A percentile compares a stretch with the other conserved stretches of the same genome.
Conservation (phyloP, 495 filamentous ascomycete species). For the Trichoderma asperelloides region DNA sequence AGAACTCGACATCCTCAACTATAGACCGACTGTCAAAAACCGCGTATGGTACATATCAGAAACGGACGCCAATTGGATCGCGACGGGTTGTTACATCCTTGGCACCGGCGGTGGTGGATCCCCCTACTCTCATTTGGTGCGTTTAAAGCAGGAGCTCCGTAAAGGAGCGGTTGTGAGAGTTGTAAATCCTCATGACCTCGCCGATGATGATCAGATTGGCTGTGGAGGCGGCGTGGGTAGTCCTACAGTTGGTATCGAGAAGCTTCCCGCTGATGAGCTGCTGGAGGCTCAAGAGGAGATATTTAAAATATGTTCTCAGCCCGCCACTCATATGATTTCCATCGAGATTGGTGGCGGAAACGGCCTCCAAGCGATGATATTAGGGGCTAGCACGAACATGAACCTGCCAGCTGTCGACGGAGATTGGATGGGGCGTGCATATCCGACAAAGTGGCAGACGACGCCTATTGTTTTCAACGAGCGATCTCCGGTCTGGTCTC, state of each 20-base stretch:
- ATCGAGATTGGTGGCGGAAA: constrained; percentile 50
- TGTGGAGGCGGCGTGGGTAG: constrained; percentile 39
- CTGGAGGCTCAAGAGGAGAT: constrained; percentile 38
- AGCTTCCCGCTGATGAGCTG: constrained; percentile 44
- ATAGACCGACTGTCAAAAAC: constrained; percentile 40
- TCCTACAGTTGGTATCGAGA: constrained; percentile 44
- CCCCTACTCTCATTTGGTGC: constrained; percentile 36
- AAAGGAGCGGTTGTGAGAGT: constrained; percentile 38
- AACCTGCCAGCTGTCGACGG: constrained; percentile 43
- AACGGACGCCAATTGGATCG: constrained; percentile 49
- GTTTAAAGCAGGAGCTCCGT: constrained; percentile 36
- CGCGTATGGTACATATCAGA: constrained; percentile 47
- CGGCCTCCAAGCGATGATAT: constrained; percentile 44
- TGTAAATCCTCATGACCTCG: constrained; percentile 32
- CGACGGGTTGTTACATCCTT: constrained; percentile 51
- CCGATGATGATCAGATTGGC: constrained; percentile 35
- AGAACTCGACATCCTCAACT: constrained; percentile 36
- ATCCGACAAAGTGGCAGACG: constrained; percentile 49
- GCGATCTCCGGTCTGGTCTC: constrained; percentile 34
- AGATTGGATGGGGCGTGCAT: constrained; percentile 51
- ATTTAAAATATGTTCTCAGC: constrained; percentile 25
- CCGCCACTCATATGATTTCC: constrained; percentile 33
- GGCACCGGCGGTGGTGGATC: constrained; percentile 52
- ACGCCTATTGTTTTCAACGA: constrained; percentile 45
- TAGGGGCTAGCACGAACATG: constrained; percentile 39